phyloP scores from a whole-genome alignment of 768 basidiomycete genomes.

The Paxillus ammoniavirescens region DNA sequence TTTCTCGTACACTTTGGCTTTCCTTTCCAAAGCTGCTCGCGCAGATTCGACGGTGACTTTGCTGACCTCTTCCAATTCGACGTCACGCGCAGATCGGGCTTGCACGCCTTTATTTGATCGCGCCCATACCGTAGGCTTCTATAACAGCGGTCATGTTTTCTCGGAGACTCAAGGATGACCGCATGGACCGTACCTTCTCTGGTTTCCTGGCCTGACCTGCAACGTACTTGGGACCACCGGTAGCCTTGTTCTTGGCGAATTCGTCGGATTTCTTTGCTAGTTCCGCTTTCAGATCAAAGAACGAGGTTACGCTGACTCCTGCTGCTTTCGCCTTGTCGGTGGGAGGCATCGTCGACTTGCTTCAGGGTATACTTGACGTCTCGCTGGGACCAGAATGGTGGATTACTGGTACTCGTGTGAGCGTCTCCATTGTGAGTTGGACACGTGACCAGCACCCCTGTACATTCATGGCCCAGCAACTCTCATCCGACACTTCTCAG shows the following conservation, averaged over 20 bases:
- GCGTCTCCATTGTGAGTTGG: background rate
- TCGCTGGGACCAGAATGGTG: background rate
- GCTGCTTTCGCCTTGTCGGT: conserved; percentile 59
- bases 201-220: conserved; percentile 64
- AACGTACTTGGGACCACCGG: conserved; percentile 48
- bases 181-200: conserved; percentile 55
- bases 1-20: conserved; percentile 80
- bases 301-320: conserved; percentile 70
- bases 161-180: background rate
- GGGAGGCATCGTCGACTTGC: conserved; percentile 39
- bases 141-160: background rate
- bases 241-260: conserved; percentile 61
- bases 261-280: conserved; percentile 52
- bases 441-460: conserved; percentile 9
- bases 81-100: conserved; percentile 60
- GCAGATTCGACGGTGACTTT: conserved; percentile 71
- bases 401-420: background rate
- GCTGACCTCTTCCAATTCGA: conserved; percentile 68
- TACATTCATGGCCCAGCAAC: too few species aligned
- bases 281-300: conserved; percentile 76
- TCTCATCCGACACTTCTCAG: too few species aligned
- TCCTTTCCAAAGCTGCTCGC: conserved; percentile 68
- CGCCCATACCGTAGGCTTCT: conserved; percentile 81
- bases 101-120: conserved; percentile 74
- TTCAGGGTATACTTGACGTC: conserved; percentile 3